phyloP scores from a whole-genome alignment of 1,139 yeast genomes.

The Pneumocystis canis region DNA sequence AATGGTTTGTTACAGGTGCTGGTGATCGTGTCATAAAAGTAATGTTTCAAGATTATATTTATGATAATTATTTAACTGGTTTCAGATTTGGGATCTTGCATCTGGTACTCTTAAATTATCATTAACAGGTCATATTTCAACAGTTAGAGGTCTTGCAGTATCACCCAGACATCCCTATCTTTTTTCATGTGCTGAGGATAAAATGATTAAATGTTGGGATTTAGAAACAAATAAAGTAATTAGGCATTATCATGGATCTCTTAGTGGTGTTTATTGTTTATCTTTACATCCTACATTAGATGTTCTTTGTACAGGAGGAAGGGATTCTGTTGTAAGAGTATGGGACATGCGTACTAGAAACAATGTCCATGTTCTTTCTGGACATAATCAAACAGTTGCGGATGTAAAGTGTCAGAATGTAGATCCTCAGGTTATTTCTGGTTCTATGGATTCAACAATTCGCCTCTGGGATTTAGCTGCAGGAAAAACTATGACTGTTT shows the following conservation, averaged over 20 bases:
- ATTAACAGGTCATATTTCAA: constrained; percentile 82
- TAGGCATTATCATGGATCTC: constrained; percentile 85
- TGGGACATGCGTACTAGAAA: constrained; percentile 86
- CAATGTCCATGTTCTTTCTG: constrained; percentile 63
- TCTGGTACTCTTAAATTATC: constrained; percentile 55
- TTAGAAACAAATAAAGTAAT: constrained; percentile 70
- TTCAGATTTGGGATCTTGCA: constrained; percentile 71
- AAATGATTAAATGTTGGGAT: constrained; percentile 94
- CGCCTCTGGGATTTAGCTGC: constrained; percentile 76
- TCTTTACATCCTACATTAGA: constrained; percentile 81
- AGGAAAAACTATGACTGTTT: constrained; percentile 42
- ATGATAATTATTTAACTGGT: background rate
- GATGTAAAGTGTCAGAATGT: constrained; percentile 50
- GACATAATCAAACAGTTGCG: constrained; percentile 67
- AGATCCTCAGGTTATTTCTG: constrained; percentile 75
- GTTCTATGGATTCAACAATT: constrained; percentile 75
- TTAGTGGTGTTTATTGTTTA: constrained; percentile 74
- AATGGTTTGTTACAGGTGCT: constrained; percentile 87
- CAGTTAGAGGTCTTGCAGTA: constrained; percentile 61
- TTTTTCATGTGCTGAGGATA: constrained; percentile 88
- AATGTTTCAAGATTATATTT: background rate
- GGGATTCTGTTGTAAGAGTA: constrained; percentile 72
- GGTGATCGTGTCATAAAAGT: constrained; percentile 68
- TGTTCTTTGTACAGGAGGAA: constrained; percentile 74
- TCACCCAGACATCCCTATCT: constrained; percentile 71